Evolutionary conservation across 2,329 filamentous ascomycete species (phyloP).

Genomic region (Myriangium duriaei): DNA sequence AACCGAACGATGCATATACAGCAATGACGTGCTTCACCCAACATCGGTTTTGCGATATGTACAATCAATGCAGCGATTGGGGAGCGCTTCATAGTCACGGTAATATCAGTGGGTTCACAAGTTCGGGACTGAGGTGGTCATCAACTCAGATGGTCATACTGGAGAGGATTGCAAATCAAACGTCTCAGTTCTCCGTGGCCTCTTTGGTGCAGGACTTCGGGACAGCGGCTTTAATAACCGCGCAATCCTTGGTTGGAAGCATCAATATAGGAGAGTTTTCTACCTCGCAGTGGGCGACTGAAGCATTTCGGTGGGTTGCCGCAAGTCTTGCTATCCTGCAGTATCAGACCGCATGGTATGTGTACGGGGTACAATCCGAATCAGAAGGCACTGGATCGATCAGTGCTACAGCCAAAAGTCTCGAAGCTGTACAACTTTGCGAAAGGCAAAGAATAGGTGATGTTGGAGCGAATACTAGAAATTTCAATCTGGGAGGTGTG

Average conservation of each 20-base stretch:
- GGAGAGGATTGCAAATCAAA: slow-evolving; percentile 7
- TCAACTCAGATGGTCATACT: slow-evolving; percentile 6
- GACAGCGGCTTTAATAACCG: slow-evolving; percentile 2
- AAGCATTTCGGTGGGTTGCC: slow-evolving; percentile 5
- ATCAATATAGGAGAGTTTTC: slow-evolving; percentile 8
- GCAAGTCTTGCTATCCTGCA: slow-evolving; percentile 5
- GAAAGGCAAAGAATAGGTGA: background rate
- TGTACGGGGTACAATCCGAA: background rate
- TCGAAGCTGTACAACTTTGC: no score
- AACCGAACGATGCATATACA: slow-evolving; percentile 2
- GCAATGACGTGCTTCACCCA: slow-evolving; percentile 3
- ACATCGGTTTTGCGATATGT: slow-evolving; percentile 5
- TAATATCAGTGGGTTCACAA: background rate
- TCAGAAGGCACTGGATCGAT: background rate
- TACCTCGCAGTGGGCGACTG: slow-evolving; percentile 3
- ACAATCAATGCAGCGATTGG: slow-evolving; percentile 3
- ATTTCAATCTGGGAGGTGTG: slow-evolving; percentile 5
- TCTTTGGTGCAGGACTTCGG: slow-evolving; percentile 7
- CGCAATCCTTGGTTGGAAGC: slow-evolving; percentile 3
- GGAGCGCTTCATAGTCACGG: slow-evolving; percentile 2
- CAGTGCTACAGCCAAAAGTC: slow-evolving; percentile 1
- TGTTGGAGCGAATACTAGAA: slow-evolving; percentile 4
- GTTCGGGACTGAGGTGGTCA: background rate
- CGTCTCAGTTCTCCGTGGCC: slow-evolving; percentile 7
- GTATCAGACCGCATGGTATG: slow-evolving; percentile 2